Percentiles rank a stretch among this genome's conserved stretches.
These are phyloP conservation scores for Populus alba DNA, from an alignment of 345 rosid genomes.

Conservation along the genomic window DNA sequence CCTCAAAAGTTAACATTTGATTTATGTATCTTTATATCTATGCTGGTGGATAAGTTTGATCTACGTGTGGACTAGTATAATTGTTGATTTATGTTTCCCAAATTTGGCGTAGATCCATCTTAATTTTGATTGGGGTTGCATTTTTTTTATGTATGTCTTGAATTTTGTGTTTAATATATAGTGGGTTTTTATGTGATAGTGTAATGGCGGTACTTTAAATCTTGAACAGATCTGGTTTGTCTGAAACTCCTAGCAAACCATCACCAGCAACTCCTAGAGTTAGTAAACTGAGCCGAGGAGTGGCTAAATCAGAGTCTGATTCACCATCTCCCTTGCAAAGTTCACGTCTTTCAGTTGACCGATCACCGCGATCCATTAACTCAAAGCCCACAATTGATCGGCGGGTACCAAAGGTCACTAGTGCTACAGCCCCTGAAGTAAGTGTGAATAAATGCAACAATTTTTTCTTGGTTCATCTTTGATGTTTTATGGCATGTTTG, in stretches of 20 bases:
- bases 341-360: constrained; percentile 65
- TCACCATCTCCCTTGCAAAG: constrained; percentile 55
- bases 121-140: not conserved
- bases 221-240: constrained; percentile 59
- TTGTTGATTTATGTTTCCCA: not conserved
- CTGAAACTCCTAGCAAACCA: constrained; percentile 68
- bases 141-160: not conserved
- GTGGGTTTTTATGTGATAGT: constrained; percentile 12
- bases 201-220: constrained; percentile 11
- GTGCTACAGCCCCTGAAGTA: constrained; percentile 60
- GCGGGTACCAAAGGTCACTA: constrained; percentile 55
- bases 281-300: constrained; percentile 51
- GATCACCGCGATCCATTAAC: constrained; percentile 60
- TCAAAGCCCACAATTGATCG: constrained; percentile 68
- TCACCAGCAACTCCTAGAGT: constrained; percentile 71
- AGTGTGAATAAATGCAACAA: constrained; percentile 18
- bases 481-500: constrained; percentile 1
- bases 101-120: constrained; percentile 23
- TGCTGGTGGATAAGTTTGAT: constrained; percentile 8
- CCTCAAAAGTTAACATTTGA: not conserved
- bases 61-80: not conserved
- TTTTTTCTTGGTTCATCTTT: not conserved
- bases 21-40: not conserved
- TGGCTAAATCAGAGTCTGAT: constrained; percentile 55
- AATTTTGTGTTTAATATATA: constrained; percentile 8